Evolutionary conservation across 768 basidiomycete genomes (phyloP).

Genomic region (Serendipita sp.): DNA sequence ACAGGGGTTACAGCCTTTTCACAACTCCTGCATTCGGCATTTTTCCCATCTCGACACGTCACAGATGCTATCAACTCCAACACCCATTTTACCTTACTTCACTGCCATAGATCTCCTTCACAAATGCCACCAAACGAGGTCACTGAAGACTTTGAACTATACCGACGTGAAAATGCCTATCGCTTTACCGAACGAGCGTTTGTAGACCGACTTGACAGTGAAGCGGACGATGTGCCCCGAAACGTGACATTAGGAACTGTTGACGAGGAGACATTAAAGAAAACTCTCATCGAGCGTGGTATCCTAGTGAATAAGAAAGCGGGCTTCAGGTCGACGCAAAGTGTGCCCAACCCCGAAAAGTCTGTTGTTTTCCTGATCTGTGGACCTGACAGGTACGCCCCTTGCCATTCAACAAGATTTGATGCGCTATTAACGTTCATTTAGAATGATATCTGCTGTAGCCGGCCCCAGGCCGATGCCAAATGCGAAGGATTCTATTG

Average conservation of each 20-base stretch:
- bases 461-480: slow-evolving; percentile 39
- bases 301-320: slow-evolving; percentile 19
- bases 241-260: slow-evolving; percentile 38
- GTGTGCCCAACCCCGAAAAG: slow-evolving; percentile 18
- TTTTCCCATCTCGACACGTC: slow-evolving; percentile 20
- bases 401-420: slow-evolving; percentile 2
- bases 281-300: slow-evolving; percentile 22
- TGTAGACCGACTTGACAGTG: slow-evolving; percentile 30
- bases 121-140: slow-evolving; percentile 58
- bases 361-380: slow-evolving; percentile 57
- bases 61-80: slow-evolving; percentile 12
- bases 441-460: slow-evolving; percentile 59
- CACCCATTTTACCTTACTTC: slow-evolving; percentile 56
- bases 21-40: slow-evolving; percentile 48
- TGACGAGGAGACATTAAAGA: slow-evolving; percentile 31
- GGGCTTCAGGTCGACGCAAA: slow-evolving; percentile 13
- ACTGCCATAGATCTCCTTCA: slow-evolving; percentile 42
- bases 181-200: slow-evolving; percentile 43
- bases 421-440: slow-evolving; percentile 8
- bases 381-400: slow-evolving; percentile 64
- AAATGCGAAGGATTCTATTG: slow-evolving; percentile 22
- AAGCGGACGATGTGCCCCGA: slow-evolving; percentile 12
- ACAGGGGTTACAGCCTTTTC: slow-evolving; percentile 79
- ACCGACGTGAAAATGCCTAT: slow-evolving; percentile 37
- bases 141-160: slow-evolving; percentile 34